Evolutionary conservation across 208 protist genomes (phyloP).

Genomic region (Giardia duodenalis): DNA sequence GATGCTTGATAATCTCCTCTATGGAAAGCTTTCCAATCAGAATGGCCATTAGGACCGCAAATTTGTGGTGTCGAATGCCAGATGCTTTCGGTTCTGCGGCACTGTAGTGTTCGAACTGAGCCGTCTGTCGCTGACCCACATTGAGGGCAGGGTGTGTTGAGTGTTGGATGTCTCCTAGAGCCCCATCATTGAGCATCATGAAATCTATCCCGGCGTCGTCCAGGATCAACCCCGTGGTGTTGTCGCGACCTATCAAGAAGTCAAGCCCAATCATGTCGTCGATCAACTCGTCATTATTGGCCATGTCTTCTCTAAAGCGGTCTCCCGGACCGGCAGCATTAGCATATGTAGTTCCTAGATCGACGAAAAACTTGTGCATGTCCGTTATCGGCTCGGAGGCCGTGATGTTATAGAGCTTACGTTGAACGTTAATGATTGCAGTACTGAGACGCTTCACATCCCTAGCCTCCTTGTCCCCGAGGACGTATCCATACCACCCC

Average conservation of each 20-base stretch:
- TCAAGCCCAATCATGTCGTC: too few species aligned
- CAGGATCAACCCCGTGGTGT: neutral
- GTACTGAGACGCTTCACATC: neutral
- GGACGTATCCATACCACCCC: neutral
- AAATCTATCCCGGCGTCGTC: neutral
- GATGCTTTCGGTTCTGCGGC: neutral
- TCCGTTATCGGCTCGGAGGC: neutral
- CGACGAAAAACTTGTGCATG: neutral
- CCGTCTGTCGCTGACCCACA: neutral
- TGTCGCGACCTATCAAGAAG: neutral
- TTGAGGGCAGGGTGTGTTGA: neutral
- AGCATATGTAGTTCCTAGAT: neutral
- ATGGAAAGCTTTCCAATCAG: neutral
- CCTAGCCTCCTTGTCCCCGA: neutral
- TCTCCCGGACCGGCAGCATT: neutral
- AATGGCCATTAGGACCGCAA: neutral
- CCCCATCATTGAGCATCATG: neutral
- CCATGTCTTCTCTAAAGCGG: neutral
- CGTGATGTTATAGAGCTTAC: neutral
- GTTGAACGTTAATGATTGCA: neutral
- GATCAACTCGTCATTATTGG: too few species aligned
- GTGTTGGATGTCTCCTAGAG: neutral
- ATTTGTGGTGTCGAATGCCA: neutral
- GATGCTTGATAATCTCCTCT: neutral
- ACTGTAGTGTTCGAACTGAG: neutral